phyloP scores from a whole-genome alignment of 2,329 filamentous ascomycete genomes.

The Aspergillus ruber region DNA sequence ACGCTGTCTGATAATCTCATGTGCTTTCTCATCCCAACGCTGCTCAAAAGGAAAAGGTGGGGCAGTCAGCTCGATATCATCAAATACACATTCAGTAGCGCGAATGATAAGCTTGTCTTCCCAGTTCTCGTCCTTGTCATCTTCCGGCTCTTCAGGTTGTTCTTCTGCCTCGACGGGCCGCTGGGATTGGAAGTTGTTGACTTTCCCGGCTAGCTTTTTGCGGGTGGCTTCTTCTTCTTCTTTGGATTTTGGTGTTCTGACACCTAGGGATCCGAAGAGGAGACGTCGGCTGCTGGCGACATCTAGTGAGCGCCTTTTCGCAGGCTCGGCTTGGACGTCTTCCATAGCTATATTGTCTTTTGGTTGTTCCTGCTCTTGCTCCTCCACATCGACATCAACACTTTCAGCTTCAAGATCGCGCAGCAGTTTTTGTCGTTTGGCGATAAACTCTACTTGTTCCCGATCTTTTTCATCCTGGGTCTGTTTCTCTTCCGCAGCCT shows the following conservation, averaged over 20 bases:
- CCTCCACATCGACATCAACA: conserved; percentile 39
- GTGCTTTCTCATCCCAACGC: conserved; percentile 76
- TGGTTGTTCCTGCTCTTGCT: background rate
- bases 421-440: conserved; percentile 46
- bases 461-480: conserved; percentile 8
- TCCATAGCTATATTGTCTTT: conserved; percentile 5
- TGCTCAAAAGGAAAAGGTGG: conserved; percentile 88
- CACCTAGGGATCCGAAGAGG: conserved; percentile 65
- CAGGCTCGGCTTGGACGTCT: conserved; percentile 9
- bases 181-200: conserved; percentile 29
- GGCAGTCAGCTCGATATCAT: conserved; percentile 60
- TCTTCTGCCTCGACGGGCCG: conserved; percentile 13
- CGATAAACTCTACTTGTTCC: conserved; percentile 43
- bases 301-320: conserved; percentile 44
- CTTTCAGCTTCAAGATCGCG: conserved; percentile 48
- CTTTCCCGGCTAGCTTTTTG: conserved; percentile 52
- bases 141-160: conserved; percentile 20
- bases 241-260: conserved; percentile 62
- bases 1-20: conserved; percentile 36
- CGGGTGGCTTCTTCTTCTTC: conserved; percentile 61
- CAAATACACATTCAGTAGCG: conserved; percentile 78
- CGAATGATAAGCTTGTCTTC: conserved; percentile 64
- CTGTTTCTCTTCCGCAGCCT: conserved; percentile 7
- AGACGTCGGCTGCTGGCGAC: conserved; percentile 60
- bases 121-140: conserved; percentile 61